These are phyloP conservation scores for Boletus subparvulus DNA, from an alignment of 768 basidiomycete species.

Conservation along the genomic window DNA sequence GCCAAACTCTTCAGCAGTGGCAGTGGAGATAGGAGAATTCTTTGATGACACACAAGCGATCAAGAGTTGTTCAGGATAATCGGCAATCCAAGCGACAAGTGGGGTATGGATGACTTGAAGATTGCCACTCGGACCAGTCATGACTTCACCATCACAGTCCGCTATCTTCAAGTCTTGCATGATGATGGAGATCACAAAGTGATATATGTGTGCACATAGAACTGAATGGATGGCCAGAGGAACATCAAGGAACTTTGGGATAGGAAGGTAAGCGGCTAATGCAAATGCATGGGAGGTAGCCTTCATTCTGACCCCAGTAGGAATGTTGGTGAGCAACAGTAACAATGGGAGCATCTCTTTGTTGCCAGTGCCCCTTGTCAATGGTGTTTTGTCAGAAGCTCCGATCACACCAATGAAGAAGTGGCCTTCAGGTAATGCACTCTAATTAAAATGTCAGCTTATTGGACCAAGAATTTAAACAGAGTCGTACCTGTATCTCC, in stretches of 20 bases:
- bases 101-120: slow-evolving; percentile 2
- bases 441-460: no score
- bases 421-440: no score
- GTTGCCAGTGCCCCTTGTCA: no score
- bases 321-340: slow-evolving; percentile 33
- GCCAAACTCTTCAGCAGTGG: background rate
- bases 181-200: slow-evolving; percentile 32
- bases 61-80: background rate
- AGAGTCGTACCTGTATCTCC: no score
- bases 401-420: no score
- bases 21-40: background rate
- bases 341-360: slow-evolving; percentile 33
- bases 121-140: slow-evolving; percentile 25
- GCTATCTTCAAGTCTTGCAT: slow-evolving; percentile 28
- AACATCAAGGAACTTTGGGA: slow-evolving; percentile 27
- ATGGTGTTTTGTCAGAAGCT: no score
- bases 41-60: background rate
- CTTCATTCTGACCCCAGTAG: slow-evolving; percentile 29
- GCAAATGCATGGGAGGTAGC: slow-evolving; percentile 30
- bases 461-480: no score
- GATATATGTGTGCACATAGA: slow-evolving; percentile 29
- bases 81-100: background rate
- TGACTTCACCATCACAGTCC: slow-evolving; percentile 22
- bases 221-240: slow-evolving; percentile 23
- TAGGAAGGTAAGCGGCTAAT: slow-evolving; percentile 30